Percentiles rank a stretch among this genome's conserved stretches.
These are phyloP conservation scores for Phaseolus coccineus DNA, from an alignment of 331 rosid species.

Conservation along the genomic window DNA sequence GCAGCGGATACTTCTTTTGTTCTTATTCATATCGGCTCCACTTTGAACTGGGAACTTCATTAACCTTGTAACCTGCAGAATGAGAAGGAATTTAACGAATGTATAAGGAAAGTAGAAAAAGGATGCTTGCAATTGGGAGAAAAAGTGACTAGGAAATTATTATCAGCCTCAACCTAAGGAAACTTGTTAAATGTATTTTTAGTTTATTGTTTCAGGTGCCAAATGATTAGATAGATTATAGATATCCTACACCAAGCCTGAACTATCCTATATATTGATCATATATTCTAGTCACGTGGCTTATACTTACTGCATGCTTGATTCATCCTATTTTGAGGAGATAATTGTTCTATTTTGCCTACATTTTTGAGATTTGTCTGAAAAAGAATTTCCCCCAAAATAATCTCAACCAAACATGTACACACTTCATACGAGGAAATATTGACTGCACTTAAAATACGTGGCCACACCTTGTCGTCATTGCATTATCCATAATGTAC, in stretches of 20 bases:
- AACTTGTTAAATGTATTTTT: no score
- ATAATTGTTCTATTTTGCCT: neutral
- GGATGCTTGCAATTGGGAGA: neutral
- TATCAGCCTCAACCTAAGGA: no score
- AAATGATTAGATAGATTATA: no score
- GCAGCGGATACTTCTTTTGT: neutral
- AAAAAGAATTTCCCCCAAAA: neutral
- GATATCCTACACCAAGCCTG: no score
- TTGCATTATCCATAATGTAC: neutral
- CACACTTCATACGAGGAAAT: neutral
- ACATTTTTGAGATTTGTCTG: neutral
- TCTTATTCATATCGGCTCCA: constrained; percentile 11
- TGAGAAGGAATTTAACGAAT: neutral
- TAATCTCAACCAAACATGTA: neutral
- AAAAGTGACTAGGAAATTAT: neutral
- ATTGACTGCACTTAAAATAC: neutral
- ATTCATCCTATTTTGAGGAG: neutral
- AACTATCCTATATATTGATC: neutral
- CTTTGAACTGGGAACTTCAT: constrained; percentile 14
- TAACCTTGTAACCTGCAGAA: neutral
- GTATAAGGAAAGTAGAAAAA: neutral
- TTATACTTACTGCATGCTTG: neutral
- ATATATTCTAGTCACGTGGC: constrained; percentile 31
- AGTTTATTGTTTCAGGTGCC: no score
- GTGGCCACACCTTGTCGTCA: neutral